Evolutionary conservation across 2,329 filamentous ascomycete genomes (phyloP).

Genomic region (Arthrobotrys entomopaga): DNA sequence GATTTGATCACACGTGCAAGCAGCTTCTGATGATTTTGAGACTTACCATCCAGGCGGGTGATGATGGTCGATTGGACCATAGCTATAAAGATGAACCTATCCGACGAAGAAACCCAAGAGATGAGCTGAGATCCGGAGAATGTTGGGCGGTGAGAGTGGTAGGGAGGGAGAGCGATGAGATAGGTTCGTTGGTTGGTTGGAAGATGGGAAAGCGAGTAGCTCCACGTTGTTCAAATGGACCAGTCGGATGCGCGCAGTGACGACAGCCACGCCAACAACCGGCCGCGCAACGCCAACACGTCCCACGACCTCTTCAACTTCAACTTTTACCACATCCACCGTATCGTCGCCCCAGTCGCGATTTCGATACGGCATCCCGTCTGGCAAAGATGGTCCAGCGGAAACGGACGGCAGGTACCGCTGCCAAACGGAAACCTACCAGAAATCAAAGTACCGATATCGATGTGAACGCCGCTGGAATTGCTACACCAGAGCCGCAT

Average conservation of each 20-base stretch:
- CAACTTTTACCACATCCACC: background rate
- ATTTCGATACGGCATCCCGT: background rate
- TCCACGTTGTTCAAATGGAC: conserved; percentile 54
- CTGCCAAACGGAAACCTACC: conserved; percentile 27
- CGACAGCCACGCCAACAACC: conserved; percentile 37
- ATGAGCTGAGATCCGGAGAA: background rate
- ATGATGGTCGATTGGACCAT: conserved; percentile 97
- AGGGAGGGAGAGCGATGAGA: conserved; percentile 24
- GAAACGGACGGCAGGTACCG: conserved; percentile 30
- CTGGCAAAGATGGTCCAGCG: conserved; percentile 30
- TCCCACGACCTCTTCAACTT: conserved; percentile 3
- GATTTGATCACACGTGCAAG: conserved; percentile 55
- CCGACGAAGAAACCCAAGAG: background rate
- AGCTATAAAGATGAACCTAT: conserved; percentile 11
- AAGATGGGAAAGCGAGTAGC: conserved; percentile 15
- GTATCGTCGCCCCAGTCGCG: background rate
- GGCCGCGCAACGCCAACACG: conserved; percentile 33
- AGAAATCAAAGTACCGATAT: conserved; percentile 17
- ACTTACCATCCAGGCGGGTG: conserved; percentile 84
- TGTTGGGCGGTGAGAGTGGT: background rate
- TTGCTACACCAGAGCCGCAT: conserved; percentile 14
- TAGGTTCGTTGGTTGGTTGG: conserved; percentile 21
- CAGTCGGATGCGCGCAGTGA: conserved; percentile 34
- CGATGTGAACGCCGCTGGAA: conserved; percentile 3
- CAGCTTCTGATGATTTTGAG: conserved; percentile 28